Evolutionary conservation across 2,329 filamentous ascomycete species (phyloP), one percentile per base, ranked within the genome.

Genomic region (Sarocladium strictum): DNA sequence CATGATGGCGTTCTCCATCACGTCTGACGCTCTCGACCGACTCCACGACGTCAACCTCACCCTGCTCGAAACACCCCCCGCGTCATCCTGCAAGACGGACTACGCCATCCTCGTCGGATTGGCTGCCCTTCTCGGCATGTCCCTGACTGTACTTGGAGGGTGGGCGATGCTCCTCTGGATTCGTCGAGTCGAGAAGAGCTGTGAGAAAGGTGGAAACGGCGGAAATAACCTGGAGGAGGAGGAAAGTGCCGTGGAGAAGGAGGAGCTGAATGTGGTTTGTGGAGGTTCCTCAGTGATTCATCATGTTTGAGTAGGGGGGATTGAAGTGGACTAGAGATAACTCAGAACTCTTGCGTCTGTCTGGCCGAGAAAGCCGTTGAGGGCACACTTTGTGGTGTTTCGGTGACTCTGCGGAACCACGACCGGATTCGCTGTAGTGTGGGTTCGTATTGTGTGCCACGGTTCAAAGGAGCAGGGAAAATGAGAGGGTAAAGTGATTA

Each of bases 1-100:
- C 7, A 51, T 32, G 10, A 51, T 51, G 47, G 35, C 27, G n/a
- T 14, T 35, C 47, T 35, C 27, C 47, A 21, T 51, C 47, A 51
- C 4, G 7, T 51, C 47, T 10, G 47, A 51, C 9, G 29, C 47
- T 19, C 27, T 51, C 47, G 15, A 35, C 27, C 26, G 47, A 26
- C 15, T 51, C 15, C 3, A 11, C 17, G 27, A 51, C 7, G 27
- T n/a, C 12, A 19, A 51, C 27, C 12, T 51, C 27, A 35, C 47
- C 9, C 3, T 51, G 4, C 10, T 17, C 10, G n/a, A 35, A 3
- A 29, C 23, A 11, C n/a, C 47, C 17, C 4, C 47, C 47, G 14
- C n/a, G n/a, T 7, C 27, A 10, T 21, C 26, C 12, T 35, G 19
- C 27, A 33, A 32, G 19, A 21, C 27, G 7, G 6, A 26, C 47